A percentile compares a stretch with the other conserved stretches of the same genome.
Evolutionary conservation across 305 asterid genomes (phyloP).

Genomic region (Ajuga reptans): DNA sequence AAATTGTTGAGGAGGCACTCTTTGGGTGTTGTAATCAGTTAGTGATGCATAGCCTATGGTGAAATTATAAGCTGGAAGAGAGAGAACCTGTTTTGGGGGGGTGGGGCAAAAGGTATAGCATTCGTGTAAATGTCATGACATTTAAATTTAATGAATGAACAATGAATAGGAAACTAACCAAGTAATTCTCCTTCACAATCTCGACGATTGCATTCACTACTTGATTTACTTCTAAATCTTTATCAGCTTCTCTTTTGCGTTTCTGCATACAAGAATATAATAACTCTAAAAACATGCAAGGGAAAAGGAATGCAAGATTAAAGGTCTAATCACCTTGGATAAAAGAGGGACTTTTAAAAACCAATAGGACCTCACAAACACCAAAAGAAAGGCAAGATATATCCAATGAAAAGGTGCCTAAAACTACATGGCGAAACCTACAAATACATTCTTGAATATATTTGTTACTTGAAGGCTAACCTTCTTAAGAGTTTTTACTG

Average conservation of each 20-base stretch:
- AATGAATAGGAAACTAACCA: conserved; percentile 37
- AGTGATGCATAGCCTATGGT: conserved; percentile 72
- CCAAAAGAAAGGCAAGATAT: neutral
- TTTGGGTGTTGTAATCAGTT: conserved; percentile 86
- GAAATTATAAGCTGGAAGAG: conserved; percentile 56
- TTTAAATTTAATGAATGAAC: neutral
- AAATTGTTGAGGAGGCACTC: conserved; percentile 48
- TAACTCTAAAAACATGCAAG: neutral
- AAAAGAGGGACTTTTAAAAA: neutral
- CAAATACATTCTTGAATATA: conserved; percentile 2
- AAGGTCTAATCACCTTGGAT: neutral
- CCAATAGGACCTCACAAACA: conserved; percentile 2
- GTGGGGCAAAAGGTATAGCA: conserved; percentile 7
- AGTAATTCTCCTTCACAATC: conserved; percentile 77
- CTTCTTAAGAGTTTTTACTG: conserved; percentile 42
- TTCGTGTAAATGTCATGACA: neutral
- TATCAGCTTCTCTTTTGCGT: conserved; percentile 54
- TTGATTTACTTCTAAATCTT: conserved; percentile 66
- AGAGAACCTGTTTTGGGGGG: conserved; percentile 53
- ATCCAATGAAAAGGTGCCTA: conserved; percentile 12
- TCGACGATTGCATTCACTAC: conserved; percentile 66
- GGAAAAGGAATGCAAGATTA: neutral
- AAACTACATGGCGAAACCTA: conserved; percentile 2
- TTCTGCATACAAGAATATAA: conserved; percentile 43
- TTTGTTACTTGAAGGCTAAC: conserved; percentile 20